These are phyloP conservation scores for Artemisia argyi DNA, from an alignment of 129 eudicot species.

Conservation along the genomic window DNA sequence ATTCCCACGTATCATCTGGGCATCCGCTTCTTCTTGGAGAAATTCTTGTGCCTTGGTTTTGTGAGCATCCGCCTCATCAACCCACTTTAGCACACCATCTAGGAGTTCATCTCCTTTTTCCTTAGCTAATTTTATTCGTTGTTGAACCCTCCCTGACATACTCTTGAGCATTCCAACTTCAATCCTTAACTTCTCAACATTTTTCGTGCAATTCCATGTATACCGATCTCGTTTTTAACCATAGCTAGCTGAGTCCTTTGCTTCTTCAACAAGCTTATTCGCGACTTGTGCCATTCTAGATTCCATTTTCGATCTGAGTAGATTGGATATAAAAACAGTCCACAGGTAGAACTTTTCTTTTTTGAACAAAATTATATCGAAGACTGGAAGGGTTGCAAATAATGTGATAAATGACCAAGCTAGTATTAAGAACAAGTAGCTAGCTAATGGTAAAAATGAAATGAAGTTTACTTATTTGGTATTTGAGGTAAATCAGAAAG, in stretches of 20 bases:
- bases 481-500: too few species aligned
- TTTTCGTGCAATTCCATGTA: background rate
- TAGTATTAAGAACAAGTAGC: too few species aligned
- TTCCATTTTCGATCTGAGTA: too few species aligned
- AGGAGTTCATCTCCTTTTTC: background rate
- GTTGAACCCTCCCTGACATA: background rate
- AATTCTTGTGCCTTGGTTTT: background rate
- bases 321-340: too few species aligned
- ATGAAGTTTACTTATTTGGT: too few species aligned
- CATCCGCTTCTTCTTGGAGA: background rate
- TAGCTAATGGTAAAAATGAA: too few species aligned
- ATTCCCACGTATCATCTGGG: too few species aligned
- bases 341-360: too few species aligned
- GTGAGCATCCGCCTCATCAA: background rate
- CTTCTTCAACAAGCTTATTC: background rate
- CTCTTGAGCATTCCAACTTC: background rate
- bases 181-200: background rate
- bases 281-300: too few species aligned
- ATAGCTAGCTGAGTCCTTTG: background rate
- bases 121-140: background rate
- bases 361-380: too few species aligned
- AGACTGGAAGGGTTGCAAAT: too few species aligned
- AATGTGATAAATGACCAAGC: too few species aligned
- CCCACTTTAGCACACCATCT: background rate
- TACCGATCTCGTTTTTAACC: background rate